phyloP scores from a whole-genome alignment of 2,329 filamentous ascomycete genomes.

The Aspergillus sp. region DNA sequence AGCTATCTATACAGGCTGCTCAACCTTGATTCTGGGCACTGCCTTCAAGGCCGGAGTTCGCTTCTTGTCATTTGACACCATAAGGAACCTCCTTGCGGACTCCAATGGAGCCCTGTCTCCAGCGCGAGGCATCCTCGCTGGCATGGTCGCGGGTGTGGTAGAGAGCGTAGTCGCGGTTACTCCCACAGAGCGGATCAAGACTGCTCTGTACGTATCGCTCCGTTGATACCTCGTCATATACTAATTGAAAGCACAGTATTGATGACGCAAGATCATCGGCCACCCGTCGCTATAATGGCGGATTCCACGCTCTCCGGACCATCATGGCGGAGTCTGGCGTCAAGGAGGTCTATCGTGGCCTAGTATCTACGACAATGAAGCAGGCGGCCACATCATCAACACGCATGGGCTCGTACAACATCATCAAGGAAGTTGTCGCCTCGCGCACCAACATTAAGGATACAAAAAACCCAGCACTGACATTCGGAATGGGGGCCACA shows the following conservation, averaged over 20 bases:
- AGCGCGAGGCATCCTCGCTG: conserved; percentile 58
- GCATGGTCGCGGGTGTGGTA: conserved; percentile 63
- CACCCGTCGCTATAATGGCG: conserved; percentile 46
- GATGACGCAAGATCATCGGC: conserved; percentile 56
- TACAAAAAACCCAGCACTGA: conserved; percentile 44
- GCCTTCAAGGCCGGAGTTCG: conserved; percentile 65
- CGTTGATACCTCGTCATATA: not conserved
- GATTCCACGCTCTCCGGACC: conserved; percentile 51
- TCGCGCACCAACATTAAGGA: conserved; percentile 49
- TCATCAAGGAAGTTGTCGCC: conserved; percentile 60
- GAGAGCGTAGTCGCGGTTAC: conserved; percentile 66
- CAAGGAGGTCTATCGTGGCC: conserved; percentile 58
- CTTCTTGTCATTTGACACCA: conserved; percentile 65
- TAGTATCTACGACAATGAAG: conserved; percentile 61
- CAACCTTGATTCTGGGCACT: conserved; percentile 59
- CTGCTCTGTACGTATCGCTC: conserved; percentile 26
- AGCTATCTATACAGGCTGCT: conserved; percentile 64
- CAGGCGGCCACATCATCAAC: conserved; percentile 63
- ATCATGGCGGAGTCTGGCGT: conserved; percentile 56
- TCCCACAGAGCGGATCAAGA: conserved; percentile 68
- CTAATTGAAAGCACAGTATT: conserved; percentile 39
- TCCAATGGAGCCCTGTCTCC: conserved; percentile 59
- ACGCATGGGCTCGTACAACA: conserved; percentile 63
- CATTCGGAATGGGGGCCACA: conserved; percentile 62
- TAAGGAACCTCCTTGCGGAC: conserved; percentile 55